These are phyloP conservation scores for Astrothelium macrocarpum DNA, from an alignment of 495 filamentous ascomycete genomes.

Conservation along the genomic window DNA sequence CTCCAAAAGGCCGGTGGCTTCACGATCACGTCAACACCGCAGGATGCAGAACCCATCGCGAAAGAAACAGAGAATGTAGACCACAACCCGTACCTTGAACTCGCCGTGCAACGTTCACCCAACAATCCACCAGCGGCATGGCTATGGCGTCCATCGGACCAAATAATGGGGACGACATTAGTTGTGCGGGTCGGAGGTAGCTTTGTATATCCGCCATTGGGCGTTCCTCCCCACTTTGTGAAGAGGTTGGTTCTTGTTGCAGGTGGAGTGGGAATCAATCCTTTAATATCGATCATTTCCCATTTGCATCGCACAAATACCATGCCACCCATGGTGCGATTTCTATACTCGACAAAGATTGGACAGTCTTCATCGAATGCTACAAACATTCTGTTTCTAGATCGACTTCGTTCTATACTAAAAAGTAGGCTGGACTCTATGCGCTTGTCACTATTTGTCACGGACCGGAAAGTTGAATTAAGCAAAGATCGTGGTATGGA, in stretches of 20 bases:
- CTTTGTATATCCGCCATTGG: conserved; percentile 64
- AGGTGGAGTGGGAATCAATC: conserved; percentile 77
- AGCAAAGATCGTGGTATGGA: conserved; percentile 15
- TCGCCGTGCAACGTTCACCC: conserved; percentile 60
- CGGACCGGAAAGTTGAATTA: conserved; percentile 8
- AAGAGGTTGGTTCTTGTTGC: conserved; percentile 62
- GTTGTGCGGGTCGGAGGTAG: conserved; percentile 65
- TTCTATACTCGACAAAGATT: conserved; percentile 31
- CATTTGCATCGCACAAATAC: conserved; percentile 23
- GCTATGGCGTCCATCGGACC: conserved; percentile 51
- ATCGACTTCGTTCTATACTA: conserved; percentile 24
- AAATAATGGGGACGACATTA: conserved; percentile 50
- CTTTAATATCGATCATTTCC: conserved; percentile 33
- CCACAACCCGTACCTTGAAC: conserved; percentile 47
- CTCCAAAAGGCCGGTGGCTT: conserved; percentile 67
- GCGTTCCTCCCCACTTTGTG: conserved; percentile 33
- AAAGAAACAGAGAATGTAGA: conserved; percentile 19
- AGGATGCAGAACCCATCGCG: conserved; percentile 21
- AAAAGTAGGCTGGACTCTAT: conserved; percentile 9
- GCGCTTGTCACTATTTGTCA: conserved; percentile 18
- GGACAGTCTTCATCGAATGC: conserved; percentile 6
- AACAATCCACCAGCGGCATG: conserved; percentile 63
- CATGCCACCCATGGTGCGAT: conserved; percentile 20
- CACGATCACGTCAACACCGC: conserved; percentile 72
- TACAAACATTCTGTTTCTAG: conserved; percentile 28